A percentile compares a stretch with the other conserved stretches of the same genome.
Evolutionary conservation across 306 rosid species (phyloP).

Genomic region (Potentilla sterilis): DNA sequence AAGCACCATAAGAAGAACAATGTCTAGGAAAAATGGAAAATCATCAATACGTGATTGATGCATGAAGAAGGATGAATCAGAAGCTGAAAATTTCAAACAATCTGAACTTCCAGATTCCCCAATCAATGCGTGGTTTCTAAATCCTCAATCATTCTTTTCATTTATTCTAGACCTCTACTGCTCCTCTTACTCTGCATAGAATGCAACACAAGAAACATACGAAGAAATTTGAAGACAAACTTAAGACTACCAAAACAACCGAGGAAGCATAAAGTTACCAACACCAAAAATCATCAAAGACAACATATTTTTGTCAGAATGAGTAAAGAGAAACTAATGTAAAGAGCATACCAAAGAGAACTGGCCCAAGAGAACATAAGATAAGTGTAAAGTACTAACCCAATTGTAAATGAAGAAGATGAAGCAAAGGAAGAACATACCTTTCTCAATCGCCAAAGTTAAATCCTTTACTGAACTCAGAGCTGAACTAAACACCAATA

Average conservation of each 20-base stretch:
- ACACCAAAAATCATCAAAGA: neutral
- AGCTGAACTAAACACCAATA: too few relatives aligned
- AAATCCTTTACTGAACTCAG: too few relatives aligned
- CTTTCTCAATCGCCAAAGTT: too few relatives aligned
- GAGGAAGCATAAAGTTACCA: neutral
- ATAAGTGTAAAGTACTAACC: too few relatives aligned
- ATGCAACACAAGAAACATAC: neutral
- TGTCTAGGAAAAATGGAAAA: conserved; percentile 42
- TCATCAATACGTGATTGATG: conserved; percentile 58
- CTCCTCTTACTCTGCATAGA: conserved; percentile 2
- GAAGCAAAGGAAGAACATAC: too few relatives aligned
- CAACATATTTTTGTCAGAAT: too few relatives aligned
- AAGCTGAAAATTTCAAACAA: conserved; percentile 31
- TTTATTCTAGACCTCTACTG: neutral
- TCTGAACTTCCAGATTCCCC: conserved; percentile 35
- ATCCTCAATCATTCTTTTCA: conserved; percentile 33
- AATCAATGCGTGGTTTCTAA: conserved; percentile 59
- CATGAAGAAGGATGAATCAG: conserved; percentile 47
- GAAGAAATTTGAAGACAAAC: neutral
- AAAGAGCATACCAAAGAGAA: too few relatives aligned
- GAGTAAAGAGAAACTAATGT: too few relatives aligned
- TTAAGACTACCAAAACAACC: too few relatives aligned
- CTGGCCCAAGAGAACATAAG: too few relatives aligned
- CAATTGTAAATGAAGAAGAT: too few relatives aligned
- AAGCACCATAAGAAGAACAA: conserved; percentile 50